Base-by-base conservation (phyloP, 805 yeast genomes). In the Hanseniaspora vineae region DNA sequence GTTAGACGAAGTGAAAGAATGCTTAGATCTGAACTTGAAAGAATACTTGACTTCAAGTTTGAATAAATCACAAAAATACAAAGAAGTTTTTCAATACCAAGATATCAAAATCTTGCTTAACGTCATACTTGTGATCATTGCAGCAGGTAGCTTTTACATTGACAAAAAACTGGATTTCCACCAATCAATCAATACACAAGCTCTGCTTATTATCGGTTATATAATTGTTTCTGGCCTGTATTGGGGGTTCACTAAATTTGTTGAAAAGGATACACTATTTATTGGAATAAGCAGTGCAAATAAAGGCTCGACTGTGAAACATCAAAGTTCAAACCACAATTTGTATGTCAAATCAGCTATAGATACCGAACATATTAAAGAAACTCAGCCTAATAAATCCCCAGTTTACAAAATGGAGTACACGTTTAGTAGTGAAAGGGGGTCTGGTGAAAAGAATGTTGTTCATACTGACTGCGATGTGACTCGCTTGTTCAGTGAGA, bases 71-170 rank as follows among this genome's bases (percentile, higher is more conserved):
- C n/a, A 19, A 19, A 15, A 13, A 40, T 40, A 19, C n/a, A 40
- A 40, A 15, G 14, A 40, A 19, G n/a, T 20, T 40, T 40, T 20
- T 40, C 14, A 10, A 13, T 20, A 39, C 19, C 31, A 40, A 20
- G 84, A 78, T 57, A 56, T 67, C 15, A 76, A 73, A 56, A 59
- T 77, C 43, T 73, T 68, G 6, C 60, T 78, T 46, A 82, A 82
- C 1, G 69, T 72, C 49, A 52, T 68, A 17, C 72, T 76, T 31
- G 80, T 73, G 8, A 58, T 63, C 1, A 60, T 75, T 15, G 77
- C 80, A 10, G 82, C 67, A 3, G 55, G 60, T 2, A 69, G 79
- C 45, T 78, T 68, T 55, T 58, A 64, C 18, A 53, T 74, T 40
- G 84, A 78, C 53, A 77, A 76, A 61, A 73, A 75, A 50, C 57